Evolutionary conservation across 176 grass and related monocot genomes (phyloP).

Genomic region (Paspalum vaginatum): DNA sequence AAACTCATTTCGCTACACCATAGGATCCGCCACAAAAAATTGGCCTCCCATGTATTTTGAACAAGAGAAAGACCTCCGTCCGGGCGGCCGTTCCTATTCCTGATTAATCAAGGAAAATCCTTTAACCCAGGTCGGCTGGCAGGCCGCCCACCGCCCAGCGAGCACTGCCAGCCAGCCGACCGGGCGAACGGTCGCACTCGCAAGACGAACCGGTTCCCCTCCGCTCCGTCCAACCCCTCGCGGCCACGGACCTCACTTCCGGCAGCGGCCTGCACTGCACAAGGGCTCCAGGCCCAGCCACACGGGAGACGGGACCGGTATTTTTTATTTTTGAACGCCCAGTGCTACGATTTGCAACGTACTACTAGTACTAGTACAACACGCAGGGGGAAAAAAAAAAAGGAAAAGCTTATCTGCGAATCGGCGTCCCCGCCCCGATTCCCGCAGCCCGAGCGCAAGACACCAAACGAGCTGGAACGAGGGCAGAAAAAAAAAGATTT

Average conservation of each 20-base stretch:
- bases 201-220: background rate
- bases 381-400: background rate
- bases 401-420: slow-evolving; percentile 7
- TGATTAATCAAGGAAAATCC: too few species aligned
- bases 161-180: background rate
- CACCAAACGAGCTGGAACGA: slow-evolving; percentile 26
- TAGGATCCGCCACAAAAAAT: background rate
- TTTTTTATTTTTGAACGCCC: slow-evolving; percentile 31
- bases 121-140: background rate
- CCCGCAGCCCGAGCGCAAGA: slow-evolving; percentile 4
- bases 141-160: background rate
- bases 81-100: background rate
- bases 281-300: too few species aligned
- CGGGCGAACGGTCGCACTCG: slow-evolving; percentile 32
- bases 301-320: too few species aligned
- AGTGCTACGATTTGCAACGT: slow-evolving; percentile 16
- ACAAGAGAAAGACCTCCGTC: background rate
- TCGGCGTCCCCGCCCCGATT: slow-evolving; percentile 1
- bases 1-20: too few species aligned
- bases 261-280: too few species aligned
- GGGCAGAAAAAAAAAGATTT: background rate
- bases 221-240: background rate
- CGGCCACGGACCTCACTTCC: background rate
- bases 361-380: background rate
- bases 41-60: background rate